phyloP scores from a whole-genome alignment of 495 filamentous ascomycete species.

The Parathielavia appendiculata region DNA sequence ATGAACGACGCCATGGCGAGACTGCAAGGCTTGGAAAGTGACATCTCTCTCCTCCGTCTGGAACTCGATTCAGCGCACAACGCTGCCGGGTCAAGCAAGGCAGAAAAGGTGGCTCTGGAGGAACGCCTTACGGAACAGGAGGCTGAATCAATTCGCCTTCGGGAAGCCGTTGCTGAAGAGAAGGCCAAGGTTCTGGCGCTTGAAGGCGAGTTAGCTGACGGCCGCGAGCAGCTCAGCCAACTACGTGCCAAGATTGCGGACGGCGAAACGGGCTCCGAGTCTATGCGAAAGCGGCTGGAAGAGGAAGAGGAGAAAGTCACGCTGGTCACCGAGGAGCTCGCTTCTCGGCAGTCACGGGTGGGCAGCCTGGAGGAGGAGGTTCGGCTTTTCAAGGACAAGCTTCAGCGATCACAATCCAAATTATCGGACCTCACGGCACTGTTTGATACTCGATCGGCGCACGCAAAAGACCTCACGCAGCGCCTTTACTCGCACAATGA shows the following conservation, averaged over 20 bases:
- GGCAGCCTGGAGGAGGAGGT: slow-evolving; percentile 64
- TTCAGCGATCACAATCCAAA: slow-evolving; percentile 48
- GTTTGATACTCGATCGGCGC: slow-evolving; percentile 58
- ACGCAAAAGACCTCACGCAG: slow-evolving; percentile 76
- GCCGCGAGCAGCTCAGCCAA: slow-evolving; percentile 57
- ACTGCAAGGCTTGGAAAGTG: slow-evolving; percentile 40
- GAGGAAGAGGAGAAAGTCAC: slow-evolving; percentile 63
- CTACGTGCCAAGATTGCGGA: slow-evolving; percentile 66
- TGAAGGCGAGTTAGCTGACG: slow-evolving; percentile 59
- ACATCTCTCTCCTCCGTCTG: slow-evolving; percentile 40
- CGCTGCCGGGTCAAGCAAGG: slow-evolving; percentile 33
- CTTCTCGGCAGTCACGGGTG: slow-evolving; percentile 58
- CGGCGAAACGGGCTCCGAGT: slow-evolving; percentile 75
- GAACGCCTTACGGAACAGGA: slow-evolving; percentile 49
- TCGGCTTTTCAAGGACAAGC: slow-evolving; percentile 52
- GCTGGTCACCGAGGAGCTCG: slow-evolving; percentile 57
- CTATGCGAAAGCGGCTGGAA: slow-evolving; percentile 61
- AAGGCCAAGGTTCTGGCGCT: slow-evolving; percentile 54
- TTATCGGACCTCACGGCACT: slow-evolving; percentile 46
- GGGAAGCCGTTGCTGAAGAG: slow-evolving; percentile 52
- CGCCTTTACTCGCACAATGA: slow-evolving; percentile 73
- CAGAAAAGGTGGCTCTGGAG: slow-evolving; percentile 39
- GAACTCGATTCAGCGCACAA: slow-evolving; percentile 42
- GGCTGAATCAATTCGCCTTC: slow-evolving; percentile 35
- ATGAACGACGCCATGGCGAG: slow-evolving; percentile 50